A percentile compares a stretch with the other conserved stretches of the same genome.
These are phyloP conservation scores for Tillandsia fasciculata DNA, from an alignment of 176 grass and related monocot species.

Conservation along the genomic window DNA sequence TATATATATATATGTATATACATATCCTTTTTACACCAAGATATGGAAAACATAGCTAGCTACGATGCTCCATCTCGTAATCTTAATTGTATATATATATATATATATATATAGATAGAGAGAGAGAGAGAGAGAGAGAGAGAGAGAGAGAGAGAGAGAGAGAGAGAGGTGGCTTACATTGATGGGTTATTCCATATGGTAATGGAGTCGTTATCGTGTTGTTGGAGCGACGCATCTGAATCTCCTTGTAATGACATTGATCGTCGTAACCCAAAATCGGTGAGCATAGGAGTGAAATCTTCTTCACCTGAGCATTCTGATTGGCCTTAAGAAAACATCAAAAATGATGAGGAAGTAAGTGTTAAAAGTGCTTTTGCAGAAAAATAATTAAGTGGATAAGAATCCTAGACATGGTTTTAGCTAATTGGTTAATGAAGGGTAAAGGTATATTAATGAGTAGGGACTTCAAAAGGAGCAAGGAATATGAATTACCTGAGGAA, in stretches of 20 bases:
- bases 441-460: no score
- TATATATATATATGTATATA: no score
- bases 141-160: background rate
- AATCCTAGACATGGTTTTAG: background rate
- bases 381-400: background rate
- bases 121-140: background rate
- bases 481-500: constrained; percentile 59
- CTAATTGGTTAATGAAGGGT: no score
- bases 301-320: constrained; percentile 77
- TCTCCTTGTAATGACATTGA: constrained; percentile 36
- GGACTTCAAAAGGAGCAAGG: background rate
- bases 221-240: constrained; percentile 22
- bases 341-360: background rate
- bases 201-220: constrained; percentile 43
- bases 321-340: constrained; percentile 25
- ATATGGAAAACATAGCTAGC: background rate
- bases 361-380: background rate
- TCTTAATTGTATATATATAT: background rate
- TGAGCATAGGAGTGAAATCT: constrained; percentile 30
- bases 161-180: background rate
- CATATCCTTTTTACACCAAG: background rate
- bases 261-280: constrained; percentile 32
- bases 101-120: background rate
- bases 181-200: constrained; percentile 91
- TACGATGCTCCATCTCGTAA: background rate